Evolutionary conservation across 106 monocot genomes (phyloP).

Genomic region (Dendrobium officinale): DNA sequence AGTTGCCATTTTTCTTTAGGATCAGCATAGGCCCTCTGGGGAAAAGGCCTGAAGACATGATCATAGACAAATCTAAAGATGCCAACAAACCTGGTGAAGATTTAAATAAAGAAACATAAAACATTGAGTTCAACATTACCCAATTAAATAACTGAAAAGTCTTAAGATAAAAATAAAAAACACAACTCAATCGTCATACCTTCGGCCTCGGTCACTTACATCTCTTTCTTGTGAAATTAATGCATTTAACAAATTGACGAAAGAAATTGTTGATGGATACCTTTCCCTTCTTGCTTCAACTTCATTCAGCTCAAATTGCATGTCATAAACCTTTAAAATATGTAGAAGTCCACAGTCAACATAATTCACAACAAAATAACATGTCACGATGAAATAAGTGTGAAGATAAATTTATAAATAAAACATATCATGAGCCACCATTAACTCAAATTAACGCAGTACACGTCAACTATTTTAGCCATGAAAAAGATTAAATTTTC

Average conservation of each 20-base stretch:
- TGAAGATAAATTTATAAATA: not conserved
- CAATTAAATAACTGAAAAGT: not conserved
- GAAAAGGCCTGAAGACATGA: constrained; percentile 84
- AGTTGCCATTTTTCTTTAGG: constrained; percentile 87
- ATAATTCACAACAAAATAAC: not conserved
- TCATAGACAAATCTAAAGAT: constrained; percentile 95
- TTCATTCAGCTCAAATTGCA: constrained; percentile 91
- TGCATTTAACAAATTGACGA: constrained; percentile 80
- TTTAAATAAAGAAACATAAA: not conserved
- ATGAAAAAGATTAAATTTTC: not conserved
- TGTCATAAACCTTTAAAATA: constrained; percentile 70
- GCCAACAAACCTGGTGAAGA: constrained; percentile 61
- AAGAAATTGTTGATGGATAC: constrained; percentile 97
- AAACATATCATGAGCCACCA: not conserved
- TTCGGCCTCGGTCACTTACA: constrained; percentile 67
- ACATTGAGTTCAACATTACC: not conserved
- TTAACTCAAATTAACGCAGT: not conserved
- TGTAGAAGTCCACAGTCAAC: not conserved
- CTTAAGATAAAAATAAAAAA: not conserved
- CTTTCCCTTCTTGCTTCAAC: constrained; percentile 89
- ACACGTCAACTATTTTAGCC: no score
- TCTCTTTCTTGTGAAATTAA: constrained; percentile 84
- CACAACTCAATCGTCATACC: constrained; percentile 29
- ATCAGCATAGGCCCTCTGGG: constrained; percentile 89
- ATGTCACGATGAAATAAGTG: not conserved